phyloP scores from a whole-genome alignment of 2,329 filamentous ascomycete genomes.

The Magnaporthiopsis incrustans region DNA sequence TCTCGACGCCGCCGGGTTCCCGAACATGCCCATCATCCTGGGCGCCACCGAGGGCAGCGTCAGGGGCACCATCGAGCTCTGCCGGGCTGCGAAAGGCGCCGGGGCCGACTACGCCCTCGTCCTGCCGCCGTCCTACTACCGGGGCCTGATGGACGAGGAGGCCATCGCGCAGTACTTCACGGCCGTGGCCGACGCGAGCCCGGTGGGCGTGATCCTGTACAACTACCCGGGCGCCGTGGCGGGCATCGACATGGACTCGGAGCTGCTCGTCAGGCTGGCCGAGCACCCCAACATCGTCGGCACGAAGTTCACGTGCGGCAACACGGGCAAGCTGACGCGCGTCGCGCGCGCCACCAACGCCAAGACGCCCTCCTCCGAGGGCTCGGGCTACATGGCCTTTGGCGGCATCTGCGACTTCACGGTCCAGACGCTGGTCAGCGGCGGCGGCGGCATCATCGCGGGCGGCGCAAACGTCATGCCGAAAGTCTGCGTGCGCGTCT shows the following conservation, averaged over 20 bases:
- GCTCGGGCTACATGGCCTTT: conserved; percentile 73
- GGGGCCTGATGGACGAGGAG: conserved; percentile 64
- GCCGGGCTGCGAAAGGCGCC: conserved; percentile 55
- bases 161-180: conserved; percentile 50
- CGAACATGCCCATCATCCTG: conserved; percentile 69
- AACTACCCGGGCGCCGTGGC: conserved; percentile 86
- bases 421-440: conserved; percentile 68
- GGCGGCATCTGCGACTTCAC: conserved; percentile 86
- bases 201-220: conserved; percentile 76
- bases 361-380: conserved; percentile 52
- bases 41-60: conserved; percentile 78
- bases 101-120: conserved; percentile 76
- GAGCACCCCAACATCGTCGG: conserved; percentile 78
- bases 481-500: conserved; percentile 70
- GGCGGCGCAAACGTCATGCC: conserved; percentile 81
- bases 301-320: conserved; percentile 88
- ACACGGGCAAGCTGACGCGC: conserved; percentile 80
- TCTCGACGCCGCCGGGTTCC: conserved; percentile 71
- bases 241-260: conserved; percentile 84
- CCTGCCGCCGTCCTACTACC: conserved; percentile 79
- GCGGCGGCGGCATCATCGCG: conserved; percentile 77
- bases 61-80: conserved; percentile 68
- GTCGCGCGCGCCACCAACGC: conserved; percentile 67
- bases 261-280: conserved; percentile 72
- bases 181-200: conserved; percentile 65